phyloP scores from a whole-genome alignment of 1,284 basidiomycete species.

The Ganoderma lingzhi region DNA sequence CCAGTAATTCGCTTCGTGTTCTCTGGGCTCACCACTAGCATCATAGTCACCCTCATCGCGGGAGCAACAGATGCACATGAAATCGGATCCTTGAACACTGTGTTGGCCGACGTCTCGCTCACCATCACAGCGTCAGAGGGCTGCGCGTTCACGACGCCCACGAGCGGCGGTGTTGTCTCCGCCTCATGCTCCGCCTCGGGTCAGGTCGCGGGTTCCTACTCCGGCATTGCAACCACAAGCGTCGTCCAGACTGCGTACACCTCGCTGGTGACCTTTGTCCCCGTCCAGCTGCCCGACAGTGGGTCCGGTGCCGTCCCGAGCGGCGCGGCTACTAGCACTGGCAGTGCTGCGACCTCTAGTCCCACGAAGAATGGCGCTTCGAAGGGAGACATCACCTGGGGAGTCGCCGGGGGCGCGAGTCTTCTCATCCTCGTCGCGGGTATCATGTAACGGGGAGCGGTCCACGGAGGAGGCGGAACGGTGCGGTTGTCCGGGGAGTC shows the following conservation, averaged over 20 bases:
- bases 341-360: neutral
- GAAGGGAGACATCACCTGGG: neutral
- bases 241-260: neutral
- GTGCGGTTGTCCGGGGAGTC: too few species aligned
- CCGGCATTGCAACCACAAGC: neutral
- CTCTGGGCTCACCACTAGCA: neutral
- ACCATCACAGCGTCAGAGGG: neutral
- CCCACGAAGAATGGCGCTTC: neutral
- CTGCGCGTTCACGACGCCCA: neutral
- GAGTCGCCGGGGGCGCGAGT: neutral
- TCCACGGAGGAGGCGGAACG: too few species aligned
- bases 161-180: neutral
- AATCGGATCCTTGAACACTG: too few species aligned
- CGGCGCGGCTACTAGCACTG: neutral
- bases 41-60: neutral
- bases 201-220: neutral
- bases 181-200: neutral
- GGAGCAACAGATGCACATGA: neutral
- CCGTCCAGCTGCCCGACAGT: conserved; percentile 1
- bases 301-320: neutral
- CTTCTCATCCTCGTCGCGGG: neutral
- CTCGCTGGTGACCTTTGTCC: neutral
- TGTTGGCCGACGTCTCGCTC: neutral
- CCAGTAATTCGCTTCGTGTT: neutral
- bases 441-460: neutral